Evolutionary conservation across 2,329 filamentous ascomycete genomes (phyloP).

Genomic region (Penicillium sp.): DNA sequence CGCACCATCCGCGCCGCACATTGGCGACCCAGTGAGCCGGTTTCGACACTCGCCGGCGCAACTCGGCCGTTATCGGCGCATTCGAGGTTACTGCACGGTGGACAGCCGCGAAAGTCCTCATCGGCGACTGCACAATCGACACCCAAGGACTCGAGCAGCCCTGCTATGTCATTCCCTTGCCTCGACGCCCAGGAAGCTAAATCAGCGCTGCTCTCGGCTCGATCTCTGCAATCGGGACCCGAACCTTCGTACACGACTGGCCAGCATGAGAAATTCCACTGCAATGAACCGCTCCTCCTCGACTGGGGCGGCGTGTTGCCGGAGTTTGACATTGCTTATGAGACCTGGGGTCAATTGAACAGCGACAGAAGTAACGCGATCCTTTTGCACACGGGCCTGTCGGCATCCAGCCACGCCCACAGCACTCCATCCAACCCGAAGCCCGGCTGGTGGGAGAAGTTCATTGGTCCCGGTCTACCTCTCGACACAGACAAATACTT

Average conservation of each 20-base stretch:
- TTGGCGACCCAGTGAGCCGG: slow-evolving; percentile 13
- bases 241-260: slow-evolving; percentile 94
- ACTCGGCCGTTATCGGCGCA: slow-evolving; percentile 18
- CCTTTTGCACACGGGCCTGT: slow-evolving; percentile 86
- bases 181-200: slow-evolving; percentile 77
- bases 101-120: slow-evolving; percentile 17
- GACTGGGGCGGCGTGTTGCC: slow-evolving; percentile 95
- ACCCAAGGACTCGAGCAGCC: slow-evolving; percentile 58
- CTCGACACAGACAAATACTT: slow-evolving; percentile 90
- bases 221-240: slow-evolving; percentile 68
- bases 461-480: slow-evolving; percentile 81
- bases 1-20: slow-evolving; percentile 13
- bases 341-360: slow-evolving; percentile 84
- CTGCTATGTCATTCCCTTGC: slow-evolving; percentile 83
- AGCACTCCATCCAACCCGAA: slow-evolving; percentile 82
- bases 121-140: slow-evolving; percentile 16
- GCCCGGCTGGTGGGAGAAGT: slow-evolving; percentile 98
- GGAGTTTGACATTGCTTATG: slow-evolving; percentile 83
- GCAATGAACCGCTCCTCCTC: slow-evolving; percentile 67
- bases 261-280: slow-evolving; percentile 73
- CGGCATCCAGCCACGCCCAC: slow-evolving; percentile 94
- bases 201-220: slow-evolving; percentile 66
- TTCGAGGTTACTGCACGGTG: slow-evolving; percentile 22
- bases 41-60: slow-evolving; percentile 6
- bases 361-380: slow-evolving; percentile 80